Conservation (phyloP, 2,329 filamentous ascomycete genomes). For the Penicillium capsulatum region DNA sequence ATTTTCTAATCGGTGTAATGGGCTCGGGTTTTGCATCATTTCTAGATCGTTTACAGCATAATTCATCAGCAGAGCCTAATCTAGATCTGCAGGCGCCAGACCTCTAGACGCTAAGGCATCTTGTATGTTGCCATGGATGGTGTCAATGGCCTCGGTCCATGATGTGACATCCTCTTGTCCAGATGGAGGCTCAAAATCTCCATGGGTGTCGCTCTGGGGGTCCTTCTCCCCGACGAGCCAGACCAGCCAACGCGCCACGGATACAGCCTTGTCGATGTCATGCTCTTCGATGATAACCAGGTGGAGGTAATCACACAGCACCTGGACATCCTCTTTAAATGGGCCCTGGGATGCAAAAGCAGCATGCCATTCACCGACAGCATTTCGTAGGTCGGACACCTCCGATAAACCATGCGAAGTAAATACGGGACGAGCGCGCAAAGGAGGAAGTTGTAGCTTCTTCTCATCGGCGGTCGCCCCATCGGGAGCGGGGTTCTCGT, state of each 20-base stretch:
- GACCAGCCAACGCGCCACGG: slow-evolving; percentile 62
- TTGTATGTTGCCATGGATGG: slow-evolving; percentile 42
- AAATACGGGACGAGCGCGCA: slow-evolving; percentile 56
- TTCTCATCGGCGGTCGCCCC: slow-evolving; percentile 18
- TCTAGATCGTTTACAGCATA: too few species aligned
- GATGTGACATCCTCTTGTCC: slow-evolving; percentile 14
- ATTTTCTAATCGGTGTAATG: too few species aligned
- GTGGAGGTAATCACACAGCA: slow-evolving; percentile 67
- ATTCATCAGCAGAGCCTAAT: slow-evolving; percentile 7
- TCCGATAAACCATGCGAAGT: slow-evolving; percentile 55
- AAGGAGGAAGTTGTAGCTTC: slow-evolving; percentile 44
- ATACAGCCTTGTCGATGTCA: slow-evolving; percentile 70
- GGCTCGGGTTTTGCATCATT: too few species aligned
- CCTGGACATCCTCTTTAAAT: slow-evolving; percentile 70
- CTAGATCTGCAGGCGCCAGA: slow-evolving; percentile 45
- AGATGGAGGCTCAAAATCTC: slow-evolving; percentile 5
- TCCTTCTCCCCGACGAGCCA: slow-evolving; percentile 34
- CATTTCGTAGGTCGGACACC: slow-evolving; percentile 64
- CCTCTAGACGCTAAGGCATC: slow-evolving; percentile 44
- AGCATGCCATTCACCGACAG: slow-evolving; percentile 70
- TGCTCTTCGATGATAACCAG: slow-evolving; percentile 71
- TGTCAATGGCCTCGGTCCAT: slow-evolving; percentile 39
- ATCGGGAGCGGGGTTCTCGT: slow-evolving; percentile 1
- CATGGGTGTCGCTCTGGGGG: neutral
- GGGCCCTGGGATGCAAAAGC: slow-evolving; percentile 71